Evolutionary conservation across 495 filamentous ascomycete species (phyloP).

Genomic region (Rostrohypoxylon terebratum): DNA sequence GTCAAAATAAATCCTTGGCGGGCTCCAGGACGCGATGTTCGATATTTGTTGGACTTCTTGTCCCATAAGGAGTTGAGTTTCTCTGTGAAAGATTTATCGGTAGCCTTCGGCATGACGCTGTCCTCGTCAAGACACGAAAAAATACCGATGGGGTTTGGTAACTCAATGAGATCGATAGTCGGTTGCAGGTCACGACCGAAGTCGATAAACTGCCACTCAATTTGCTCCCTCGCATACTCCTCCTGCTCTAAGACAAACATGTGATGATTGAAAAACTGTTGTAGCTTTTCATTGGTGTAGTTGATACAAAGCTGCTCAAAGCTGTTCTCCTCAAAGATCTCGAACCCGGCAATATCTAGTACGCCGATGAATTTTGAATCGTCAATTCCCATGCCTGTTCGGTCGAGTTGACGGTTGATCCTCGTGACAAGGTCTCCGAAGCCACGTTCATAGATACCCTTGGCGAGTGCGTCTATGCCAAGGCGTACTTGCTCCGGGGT

Average conservation of each 20-base stretch:
- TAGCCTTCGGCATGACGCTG: slow-evolving; percentile 98
- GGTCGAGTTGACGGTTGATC: slow-evolving; percentile 92
- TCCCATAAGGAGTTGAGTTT: slow-evolving; percentile 98
- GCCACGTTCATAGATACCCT: slow-evolving; percentile 96
- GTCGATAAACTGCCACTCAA: slow-evolving; percentile 99
- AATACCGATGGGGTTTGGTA: slow-evolving; percentile 96
- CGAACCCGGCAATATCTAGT: slow-evolving; percentile 98
- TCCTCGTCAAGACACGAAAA: slow-evolving; percentile 99
- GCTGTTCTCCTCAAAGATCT: slow-evolving; percentile 98
- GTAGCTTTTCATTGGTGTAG: slow-evolving; percentile 99
- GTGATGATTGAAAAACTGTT: slow-evolving; percentile 99
- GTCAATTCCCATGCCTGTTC: slow-evolving; percentile 78
- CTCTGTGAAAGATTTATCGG: slow-evolving; percentile 95
- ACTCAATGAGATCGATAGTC: slow-evolving; percentile 96
- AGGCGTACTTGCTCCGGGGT: slow-evolving; percentile 96
- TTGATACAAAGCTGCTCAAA: slow-evolving; percentile 99
- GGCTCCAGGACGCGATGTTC: slow-evolving; percentile 78
- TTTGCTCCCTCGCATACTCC: slow-evolving; percentile 96
- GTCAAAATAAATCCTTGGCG: slow-evolving; percentile 95
- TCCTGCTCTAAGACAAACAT: slow-evolving; percentile 99
- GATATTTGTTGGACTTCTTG: slow-evolving; percentile 93
- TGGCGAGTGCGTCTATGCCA: slow-evolving; percentile 89
- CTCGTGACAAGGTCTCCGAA: slow-evolving; percentile 93
- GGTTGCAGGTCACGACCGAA: slow-evolving; percentile 98
- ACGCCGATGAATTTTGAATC: slow-evolving; percentile 97